Percentiles rank a stretch among this genome's conserved stretches.
Conservation (phyloP, 768 basidiomycete genomes). For the Tricholoma sp. region DNA sequence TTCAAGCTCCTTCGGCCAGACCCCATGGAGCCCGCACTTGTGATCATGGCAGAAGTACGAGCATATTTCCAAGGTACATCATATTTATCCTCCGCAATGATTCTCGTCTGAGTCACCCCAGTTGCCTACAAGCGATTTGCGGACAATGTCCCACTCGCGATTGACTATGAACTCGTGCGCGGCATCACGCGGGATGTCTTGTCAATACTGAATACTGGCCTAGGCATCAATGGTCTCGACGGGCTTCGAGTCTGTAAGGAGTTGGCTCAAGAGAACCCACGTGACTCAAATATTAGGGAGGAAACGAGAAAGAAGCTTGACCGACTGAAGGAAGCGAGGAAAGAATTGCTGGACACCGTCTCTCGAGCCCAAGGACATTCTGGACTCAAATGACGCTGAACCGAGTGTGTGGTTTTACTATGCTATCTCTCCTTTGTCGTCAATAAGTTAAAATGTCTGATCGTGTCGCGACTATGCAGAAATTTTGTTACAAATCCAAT, state of each 20-base stretch:
- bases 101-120: slow-evolving; percentile 14
- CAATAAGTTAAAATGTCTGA: no score
- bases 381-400: no score
- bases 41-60: slow-evolving; percentile 67
- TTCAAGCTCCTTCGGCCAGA: slow-evolving; percentile 47
- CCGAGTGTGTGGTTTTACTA: no score
- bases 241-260: slow-evolving; percentile 43
- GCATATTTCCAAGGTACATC: slow-evolving; percentile 71
- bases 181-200: slow-evolving; percentile 46
- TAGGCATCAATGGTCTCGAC: slow-evolving; percentile 47
- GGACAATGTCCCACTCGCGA: slow-evolving; percentile 51
- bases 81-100: neutral
- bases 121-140: slow-evolving; percentile 57
- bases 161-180: slow-evolving; percentile 52
- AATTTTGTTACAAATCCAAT: no score
- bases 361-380: no score
- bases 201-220: slow-evolving; percentile 36
- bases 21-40: slow-evolving; percentile 47
- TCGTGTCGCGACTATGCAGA: no score
- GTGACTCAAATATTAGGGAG: slow-evolving; percentile 37
- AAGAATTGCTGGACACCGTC: no score
- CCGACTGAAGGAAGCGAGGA: slow-evolving; percentile 40
- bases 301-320: slow-evolving; percentile 49
- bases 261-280: slow-evolving; percentile 45
- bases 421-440: no score